These are phyloP conservation scores for Wickerhamia fluorescens DNA, from an alignment of 805 yeast species.

Conservation along the genomic window DNA sequence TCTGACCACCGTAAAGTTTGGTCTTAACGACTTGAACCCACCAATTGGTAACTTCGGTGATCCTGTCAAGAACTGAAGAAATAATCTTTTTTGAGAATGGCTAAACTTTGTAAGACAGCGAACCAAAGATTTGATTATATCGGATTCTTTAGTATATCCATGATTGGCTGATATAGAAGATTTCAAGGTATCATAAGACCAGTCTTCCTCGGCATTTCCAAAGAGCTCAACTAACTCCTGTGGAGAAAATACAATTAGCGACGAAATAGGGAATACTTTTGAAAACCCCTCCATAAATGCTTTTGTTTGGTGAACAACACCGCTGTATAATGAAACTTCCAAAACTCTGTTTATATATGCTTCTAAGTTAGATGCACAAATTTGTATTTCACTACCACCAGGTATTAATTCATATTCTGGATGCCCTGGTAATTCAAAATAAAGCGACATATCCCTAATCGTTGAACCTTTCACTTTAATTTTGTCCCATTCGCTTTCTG, in stretches of 20 bases:
- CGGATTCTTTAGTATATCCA: slow-evolving; percentile 73
- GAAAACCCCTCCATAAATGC: slow-evolving; percentile 78
- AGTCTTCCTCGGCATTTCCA: slow-evolving; percentile 81
- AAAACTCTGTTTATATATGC: slow-evolving; percentile 50
- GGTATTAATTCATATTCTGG: slow-evolving; percentile 50
- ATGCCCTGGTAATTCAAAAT: slow-evolving; percentile 74
- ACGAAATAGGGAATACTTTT: slow-evolving; percentile 69
- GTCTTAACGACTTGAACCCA: slow-evolving; percentile 77
- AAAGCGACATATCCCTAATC: slow-evolving; percentile 50
- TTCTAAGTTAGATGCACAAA: slow-evolving; percentile 48
- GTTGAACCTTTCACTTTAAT: slow-evolving; percentile 29
- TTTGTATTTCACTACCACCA: slow-evolving; percentile 45
- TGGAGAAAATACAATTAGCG: slow-evolving; percentile 65
- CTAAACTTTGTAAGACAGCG: slow-evolving; percentile 52
- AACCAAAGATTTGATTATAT: slow-evolving; percentile 53
- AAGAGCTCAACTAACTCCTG: slow-evolving; percentile 64
- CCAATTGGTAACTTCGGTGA: slow-evolving; percentile 92
- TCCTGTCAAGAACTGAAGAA: slow-evolving; percentile 86
- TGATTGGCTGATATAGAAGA: slow-evolving; percentile 76
- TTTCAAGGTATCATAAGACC: slow-evolving; percentile 60
- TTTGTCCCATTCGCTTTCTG: slow-evolving; percentile 9
- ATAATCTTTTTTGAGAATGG: slow-evolving; percentile 53
- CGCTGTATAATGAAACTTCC: slow-evolving; percentile 53
- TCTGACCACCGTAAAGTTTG: slow-evolving; percentile 80
- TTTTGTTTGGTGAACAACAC: slow-evolving; percentile 56